These are phyloP conservation scores for Phaeosphaeria sp. DNA, from an alignment of 2,329 filamentous ascomycete genomes.

Conservation along the genomic window DNA sequence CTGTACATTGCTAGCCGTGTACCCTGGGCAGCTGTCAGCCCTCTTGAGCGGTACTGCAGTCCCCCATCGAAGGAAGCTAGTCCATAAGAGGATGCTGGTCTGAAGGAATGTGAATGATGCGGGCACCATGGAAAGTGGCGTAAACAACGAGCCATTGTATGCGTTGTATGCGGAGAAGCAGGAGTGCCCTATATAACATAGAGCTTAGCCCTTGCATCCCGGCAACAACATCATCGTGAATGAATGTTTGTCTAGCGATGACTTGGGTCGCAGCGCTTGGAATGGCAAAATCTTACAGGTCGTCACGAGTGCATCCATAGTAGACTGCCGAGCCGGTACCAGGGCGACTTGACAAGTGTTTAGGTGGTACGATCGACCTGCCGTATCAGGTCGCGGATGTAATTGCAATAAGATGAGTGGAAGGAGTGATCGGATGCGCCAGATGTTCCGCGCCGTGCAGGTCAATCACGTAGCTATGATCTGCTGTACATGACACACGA, in stretches of 20 bases:
- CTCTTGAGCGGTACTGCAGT: conserved; percentile 28
- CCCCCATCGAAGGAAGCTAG: conserved; percentile 27
- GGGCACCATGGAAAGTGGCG: conserved; percentile 30
- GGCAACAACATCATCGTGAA: conserved; percentile 11
- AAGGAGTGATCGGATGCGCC: conserved; percentile 8
- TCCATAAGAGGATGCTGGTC: conserved; percentile 27
- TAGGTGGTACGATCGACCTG: conserved; percentile 13
- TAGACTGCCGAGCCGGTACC: conserved; percentile 17
- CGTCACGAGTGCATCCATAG: conserved; percentile 38
- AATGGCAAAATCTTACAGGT: conserved; percentile 37
- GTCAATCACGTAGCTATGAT: conserved; percentile 11
- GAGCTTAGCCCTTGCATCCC: conserved; percentile 36
- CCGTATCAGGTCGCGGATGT: conserved; percentile 13
- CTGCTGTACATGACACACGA: conserved; percentile 1
- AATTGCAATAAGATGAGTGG: conserved; percentile 3
- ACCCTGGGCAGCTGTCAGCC: conserved; percentile 66
- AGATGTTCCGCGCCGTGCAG: conserved; percentile 10
- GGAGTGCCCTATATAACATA: conserved; percentile 39
- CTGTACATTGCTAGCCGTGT: conserved; percentile 67
- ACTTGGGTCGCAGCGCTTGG: conserved; percentile 16
- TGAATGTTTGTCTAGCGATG: conserved; percentile 13
- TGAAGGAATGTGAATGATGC: conserved; percentile 31
- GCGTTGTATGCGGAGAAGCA: conserved; percentile 30
- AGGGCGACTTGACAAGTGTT: conserved; percentile 17
- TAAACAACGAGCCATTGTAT: conserved; percentile 25